Base-by-base conservation (phyloP, 768 basidiomycete genomes). In the Russula sp. region DNA sequence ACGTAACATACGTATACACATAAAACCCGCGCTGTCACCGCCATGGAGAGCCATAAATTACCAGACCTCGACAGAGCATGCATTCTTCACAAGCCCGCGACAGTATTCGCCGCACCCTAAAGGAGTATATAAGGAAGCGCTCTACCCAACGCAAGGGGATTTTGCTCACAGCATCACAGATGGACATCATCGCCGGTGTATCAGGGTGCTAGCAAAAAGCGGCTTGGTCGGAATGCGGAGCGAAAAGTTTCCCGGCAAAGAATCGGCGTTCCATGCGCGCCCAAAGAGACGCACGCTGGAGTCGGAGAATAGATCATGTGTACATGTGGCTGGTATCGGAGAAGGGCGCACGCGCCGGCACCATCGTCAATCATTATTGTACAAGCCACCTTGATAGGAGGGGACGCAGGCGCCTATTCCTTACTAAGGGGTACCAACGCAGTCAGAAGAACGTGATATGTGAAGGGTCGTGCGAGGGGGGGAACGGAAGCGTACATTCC, bases 371-470 rank as follows among this genome's bases (percentile, higher is more conserved):
- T 55, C 45, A 54, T 9, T 45, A 59, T 45, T 55, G 58, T 64
- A 64, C 57, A 64, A 59, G 63, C 45, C 16, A 32, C 62, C 63
- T 39, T 56, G 59, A 64, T 50, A 59, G 54, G 59, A 57, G 61
- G 58, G 49, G 54, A 55, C 37, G 27, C 48, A 42, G 48, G 63
- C 58, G 63, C 63, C 49, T 60, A 55, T 64, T 47, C 58, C 63
- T 50, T 37, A 59, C 57, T 40, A 55, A 31, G 57, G 59, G 35
- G 53, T 48, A 49, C 57, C 52, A 55, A 50, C 50, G 20, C 62
- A 53, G 57, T 63, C 62, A 63, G 62, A 58, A 54, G 22, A 48
- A 59, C 31, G 57, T 63, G 62, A 53, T 27, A 27, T 50, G 62
- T 63, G 62, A 63, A 63, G 37, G 8, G 37, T 20, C 37, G 51